Percentiles rank a stretch among this genome's conserved stretches.
Conservation (phyloP, 2,329 filamentous ascomycete species). For the Talaromyces sp. region DNA sequence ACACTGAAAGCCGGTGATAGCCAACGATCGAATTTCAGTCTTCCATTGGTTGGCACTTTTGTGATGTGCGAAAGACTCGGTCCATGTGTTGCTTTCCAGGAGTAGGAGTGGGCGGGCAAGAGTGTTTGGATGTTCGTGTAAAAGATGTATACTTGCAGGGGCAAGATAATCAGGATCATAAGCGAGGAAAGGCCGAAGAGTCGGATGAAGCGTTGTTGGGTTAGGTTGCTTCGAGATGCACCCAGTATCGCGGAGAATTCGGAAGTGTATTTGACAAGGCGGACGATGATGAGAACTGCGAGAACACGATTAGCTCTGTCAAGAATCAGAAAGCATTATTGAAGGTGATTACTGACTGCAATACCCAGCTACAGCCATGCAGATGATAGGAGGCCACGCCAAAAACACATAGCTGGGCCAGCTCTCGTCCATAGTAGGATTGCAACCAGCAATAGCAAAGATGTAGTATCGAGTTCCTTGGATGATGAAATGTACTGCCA, state of each 20-base stretch:
- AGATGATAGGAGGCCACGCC: constrained; percentile 57
- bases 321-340: not conserved
- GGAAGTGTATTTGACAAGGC: constrained; percentile 59
- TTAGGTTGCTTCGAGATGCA: constrained; percentile 50
- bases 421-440: constrained; percentile 51
- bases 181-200: constrained; percentile 49
- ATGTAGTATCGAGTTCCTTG: constrained; percentile 59
- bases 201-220: constrained; percentile 59
- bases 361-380: constrained; percentile 53
- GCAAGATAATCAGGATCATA: constrained; percentile 55
- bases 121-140: constrained; percentile 39
- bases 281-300: constrained; percentile 57
- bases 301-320: not conserved
- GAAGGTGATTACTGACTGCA: constrained; percentile 46
- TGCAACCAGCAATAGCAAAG: constrained; percentile 58
- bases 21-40: constrained; percentile 56
- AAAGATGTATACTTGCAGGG: constrained; percentile 53
- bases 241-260: constrained; percentile 57
- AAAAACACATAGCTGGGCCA: constrained; percentile 57
- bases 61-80: constrained; percentile 49
- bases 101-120: constrained; percentile 44
- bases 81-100: constrained; percentile 54
- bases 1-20: constrained; percentile 53
- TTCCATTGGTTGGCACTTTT: constrained; percentile 46
- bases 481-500: constrained; percentile 58